Conservation (phyloP, 129 eudicot species). For the Centrapalus pauciflorus region DNA sequence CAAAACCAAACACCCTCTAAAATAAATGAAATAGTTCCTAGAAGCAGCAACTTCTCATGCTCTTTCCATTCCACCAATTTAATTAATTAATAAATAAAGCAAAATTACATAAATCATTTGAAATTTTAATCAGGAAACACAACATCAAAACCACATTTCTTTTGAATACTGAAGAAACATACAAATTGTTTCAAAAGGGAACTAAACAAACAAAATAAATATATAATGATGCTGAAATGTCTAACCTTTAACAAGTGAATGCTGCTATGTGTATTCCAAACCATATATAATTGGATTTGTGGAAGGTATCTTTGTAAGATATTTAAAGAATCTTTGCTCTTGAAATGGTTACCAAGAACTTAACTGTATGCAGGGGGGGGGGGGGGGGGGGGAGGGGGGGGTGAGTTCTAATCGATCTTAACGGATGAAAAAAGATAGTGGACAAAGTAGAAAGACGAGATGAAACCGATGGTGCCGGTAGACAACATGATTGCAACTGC, state of each 20-base stretch:
- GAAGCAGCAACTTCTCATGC: too few relatives aligned
- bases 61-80: too few relatives aligned
- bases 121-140: too few relatives aligned
- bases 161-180: conserved; percentile 7
- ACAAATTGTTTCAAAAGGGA: not conserved
- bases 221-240: not conserved
- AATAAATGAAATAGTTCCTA: too few relatives aligned
- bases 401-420: conserved; percentile 42
- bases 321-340: not conserved
- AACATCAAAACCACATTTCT: not conserved
- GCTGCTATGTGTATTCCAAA: too few relatives aligned
- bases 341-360: not conserved
- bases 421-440: conserved; percentile 62
- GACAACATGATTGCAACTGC: conserved; percentile 60
- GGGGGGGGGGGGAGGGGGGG: too few relatives aligned
- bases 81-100: too few relatives aligned
- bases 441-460: conserved; percentile 57
- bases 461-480: conserved; percentile 57
- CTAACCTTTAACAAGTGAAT: conserved; percentile 5
- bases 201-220: not conserved
- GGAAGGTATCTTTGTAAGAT: not conserved
- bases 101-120: too few relatives aligned
- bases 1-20: too few relatives aligned
- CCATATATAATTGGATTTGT: too few relatives aligned
- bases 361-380: not conserved